phyloP scores from a whole-genome alignment of 129 eudicot genomes.

The Lactuca sativa region DNA sequence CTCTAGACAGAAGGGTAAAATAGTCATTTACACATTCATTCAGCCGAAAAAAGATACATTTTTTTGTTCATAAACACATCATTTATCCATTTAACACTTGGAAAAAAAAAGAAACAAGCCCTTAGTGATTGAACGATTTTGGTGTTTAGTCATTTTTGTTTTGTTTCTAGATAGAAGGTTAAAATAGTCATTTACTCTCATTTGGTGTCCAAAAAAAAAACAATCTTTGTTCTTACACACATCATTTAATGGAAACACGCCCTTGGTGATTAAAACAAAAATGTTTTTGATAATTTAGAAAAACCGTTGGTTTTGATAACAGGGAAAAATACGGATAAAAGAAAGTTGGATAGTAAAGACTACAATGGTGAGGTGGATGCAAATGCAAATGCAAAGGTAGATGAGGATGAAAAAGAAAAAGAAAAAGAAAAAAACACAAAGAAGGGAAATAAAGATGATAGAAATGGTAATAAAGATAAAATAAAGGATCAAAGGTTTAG shows the following conservation, averaged over 20 bases:
- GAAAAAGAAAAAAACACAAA: constrained; percentile 38
- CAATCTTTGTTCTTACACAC: too few relatives aligned
- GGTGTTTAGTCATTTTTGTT: too few relatives aligned
- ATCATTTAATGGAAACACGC: too few relatives aligned
- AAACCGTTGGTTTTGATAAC: not conserved
- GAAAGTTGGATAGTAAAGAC: constrained; percentile 39
- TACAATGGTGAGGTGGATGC: constrained; percentile 27
- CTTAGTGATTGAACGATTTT: not conserved
- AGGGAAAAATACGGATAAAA: constrained; percentile 27
- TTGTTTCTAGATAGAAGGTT: too few relatives aligned
- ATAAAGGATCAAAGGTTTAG: constrained; percentile 46
- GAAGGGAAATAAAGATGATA: constrained; percentile 44
- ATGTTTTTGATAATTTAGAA: too few relatives aligned
- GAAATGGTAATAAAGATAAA: constrained; percentile 53
- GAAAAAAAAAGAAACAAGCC: not conserved
- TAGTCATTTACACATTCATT: not conserved
- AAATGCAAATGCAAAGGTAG: constrained; percentile 35
- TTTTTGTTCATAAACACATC: not conserved
- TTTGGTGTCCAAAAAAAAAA: not conserved
- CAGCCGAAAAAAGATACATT: not conserved
- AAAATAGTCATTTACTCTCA: too few relatives aligned
- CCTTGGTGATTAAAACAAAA: not conserved
- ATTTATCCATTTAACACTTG: not conserved
- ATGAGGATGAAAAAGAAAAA: constrained; percentile 56
- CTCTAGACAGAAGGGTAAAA: not conserved